These are phyloP conservation scores for Mycena leptocephala DNA, from an alignment of 768 basidiomycete species.

Conservation along the genomic window DNA sequence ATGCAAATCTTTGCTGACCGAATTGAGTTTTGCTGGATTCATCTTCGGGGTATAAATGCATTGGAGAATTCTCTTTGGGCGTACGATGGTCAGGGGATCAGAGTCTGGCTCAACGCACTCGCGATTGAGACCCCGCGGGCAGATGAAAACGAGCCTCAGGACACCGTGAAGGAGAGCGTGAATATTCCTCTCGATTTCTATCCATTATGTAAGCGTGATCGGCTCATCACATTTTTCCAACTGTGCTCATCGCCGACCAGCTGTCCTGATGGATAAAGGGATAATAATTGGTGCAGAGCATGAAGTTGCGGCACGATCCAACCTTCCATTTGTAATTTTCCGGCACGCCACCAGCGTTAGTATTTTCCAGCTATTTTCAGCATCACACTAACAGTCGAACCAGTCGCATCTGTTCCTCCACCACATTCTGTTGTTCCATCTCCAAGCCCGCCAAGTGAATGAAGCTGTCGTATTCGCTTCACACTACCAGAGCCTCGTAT, in stretches of 20 bases:
- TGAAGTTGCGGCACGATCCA: constrained; percentile 82
- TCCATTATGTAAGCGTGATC: constrained; percentile 83
- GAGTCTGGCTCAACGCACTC: constrained; percentile 97
- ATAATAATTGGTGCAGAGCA: constrained; percentile 98
- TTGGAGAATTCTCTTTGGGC: constrained; percentile 99
- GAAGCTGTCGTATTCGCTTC: constrained; percentile 91
- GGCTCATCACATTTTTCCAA: neutral
- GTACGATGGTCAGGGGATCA: constrained; percentile 91
- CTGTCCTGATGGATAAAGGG: constrained; percentile 98
- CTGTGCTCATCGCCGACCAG: constrained; percentile 57
- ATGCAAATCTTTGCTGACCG: constrained; percentile 96
- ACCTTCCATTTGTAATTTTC: constrained; percentile 92
- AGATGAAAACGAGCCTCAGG: constrained; percentile 50
- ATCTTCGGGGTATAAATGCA: constrained; percentile 92
- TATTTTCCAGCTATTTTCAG: constrained; percentile 27
- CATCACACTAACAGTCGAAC: neutral
- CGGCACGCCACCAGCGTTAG: constrained; percentile 91
- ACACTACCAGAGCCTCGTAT: constrained; percentile 91
- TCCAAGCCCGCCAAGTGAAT: constrained; percentile 73
- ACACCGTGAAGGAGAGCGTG: constrained; percentile 92
- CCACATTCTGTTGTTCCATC: constrained; percentile 89
- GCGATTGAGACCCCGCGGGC: constrained; percentile 80
- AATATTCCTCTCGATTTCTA: constrained; percentile 96
- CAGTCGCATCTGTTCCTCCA: constrained; percentile 96
- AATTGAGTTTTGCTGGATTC: constrained; percentile 99